Percentiles rank a stretch among this genome's conserved stretches.
These are phyloP conservation scores for Yamadazyma endophytica DNA, from an alignment of 805 yeast species.

Conservation along the genomic window DNA sequence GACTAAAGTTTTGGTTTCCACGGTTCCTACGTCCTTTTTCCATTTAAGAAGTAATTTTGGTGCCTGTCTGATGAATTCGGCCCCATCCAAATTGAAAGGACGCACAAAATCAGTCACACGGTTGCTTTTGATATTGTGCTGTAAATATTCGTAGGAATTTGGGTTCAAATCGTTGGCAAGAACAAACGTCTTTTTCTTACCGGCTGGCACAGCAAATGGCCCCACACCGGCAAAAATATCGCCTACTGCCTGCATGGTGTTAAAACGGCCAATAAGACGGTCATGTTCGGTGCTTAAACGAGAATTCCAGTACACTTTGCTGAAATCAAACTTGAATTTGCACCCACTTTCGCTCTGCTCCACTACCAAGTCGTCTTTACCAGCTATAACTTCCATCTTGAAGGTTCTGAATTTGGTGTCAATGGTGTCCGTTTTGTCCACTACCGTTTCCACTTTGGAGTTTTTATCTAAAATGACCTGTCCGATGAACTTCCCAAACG, in stretches of 20 bases:
- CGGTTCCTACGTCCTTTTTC: constrained; percentile 23
- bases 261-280: constrained; percentile 60
- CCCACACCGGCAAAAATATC: constrained; percentile 99
- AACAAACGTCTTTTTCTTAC: constrained; percentile 72
- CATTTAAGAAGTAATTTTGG: constrained; percentile 49
- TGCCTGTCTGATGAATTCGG: constrained; percentile 67
- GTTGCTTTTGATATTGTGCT: constrained; percentile 59
- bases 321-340: constrained; percentile 79
- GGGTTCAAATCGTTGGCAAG: constrained; percentile 95
- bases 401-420: constrained; percentile 89
- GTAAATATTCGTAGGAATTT: constrained; percentile 68
- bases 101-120: constrained; percentile 56
- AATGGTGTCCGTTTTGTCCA: constrained; percentile 83
- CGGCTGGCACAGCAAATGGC: constrained; percentile 96
- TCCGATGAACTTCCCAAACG: constrained; percentile 78
- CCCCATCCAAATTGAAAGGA: constrained; percentile 75
- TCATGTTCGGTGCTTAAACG: constrained; percentile 92
- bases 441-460: constrained; percentile 78
- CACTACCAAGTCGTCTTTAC: constrained; percentile 69
- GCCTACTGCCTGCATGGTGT: constrained; percentile 70
- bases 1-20: constrained; percentile 31
- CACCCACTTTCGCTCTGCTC: constrained; percentile 89
- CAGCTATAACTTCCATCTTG: constrained; percentile 91
- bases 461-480: constrained; percentile 87
- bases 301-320: constrained; percentile 96